Evolutionary conservation across 495 filamentous ascomycete species (phyloP), one percentile per base, ranked within the genome.

Genomic region (Hyphodiscus hymeniophilus): DNA sequence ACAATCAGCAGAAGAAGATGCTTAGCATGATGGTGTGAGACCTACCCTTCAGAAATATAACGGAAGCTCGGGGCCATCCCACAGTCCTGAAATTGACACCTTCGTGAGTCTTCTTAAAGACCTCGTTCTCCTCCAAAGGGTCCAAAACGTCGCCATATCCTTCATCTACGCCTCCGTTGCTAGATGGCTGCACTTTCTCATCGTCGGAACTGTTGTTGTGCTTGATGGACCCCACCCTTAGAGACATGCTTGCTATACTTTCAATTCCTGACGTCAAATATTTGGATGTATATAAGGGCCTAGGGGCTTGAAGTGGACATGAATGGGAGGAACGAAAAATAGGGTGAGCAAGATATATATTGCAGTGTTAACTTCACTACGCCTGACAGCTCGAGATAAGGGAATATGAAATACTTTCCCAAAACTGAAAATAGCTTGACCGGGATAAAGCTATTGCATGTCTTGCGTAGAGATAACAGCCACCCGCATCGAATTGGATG

Each of bases 11-110:
- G n/a, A n/a, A 5, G 10, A 15, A 2, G 26, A n/a, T 13, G 26
- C 13, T 6, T 7, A 32, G 21, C 15, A 15, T 10, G 24, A 36
- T 7, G 2, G 0, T 16, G 21, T 3, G 20, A 11, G 21, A 41
- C 56, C 17, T 47, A 56, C 56, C 44, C 55, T 78, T 80, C 18
- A 77, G 54, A 45, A 80, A 79, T 50, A 81, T 79, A 2, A 77
- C 64, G n/a, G 72, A 60, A 2, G 75, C 72, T 10, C 67, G 65
- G n/a, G 66, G 60, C 75, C 77, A 81, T 60, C 67, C 67, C 22
- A 79, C 74, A 7, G 70, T 75, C n/a, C 76, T 66, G 55, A 79
- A 79, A 46, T 78, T 61, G 18, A 77, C 73, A 10, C 67, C 65
- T 36, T 68, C 68, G 17, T 69, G 64, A 1, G 62, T 67, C 51